phyloP scores from a whole-genome alignment of 2,329 filamentous ascomycete species.

The Colletotrichum horii region DNA sequence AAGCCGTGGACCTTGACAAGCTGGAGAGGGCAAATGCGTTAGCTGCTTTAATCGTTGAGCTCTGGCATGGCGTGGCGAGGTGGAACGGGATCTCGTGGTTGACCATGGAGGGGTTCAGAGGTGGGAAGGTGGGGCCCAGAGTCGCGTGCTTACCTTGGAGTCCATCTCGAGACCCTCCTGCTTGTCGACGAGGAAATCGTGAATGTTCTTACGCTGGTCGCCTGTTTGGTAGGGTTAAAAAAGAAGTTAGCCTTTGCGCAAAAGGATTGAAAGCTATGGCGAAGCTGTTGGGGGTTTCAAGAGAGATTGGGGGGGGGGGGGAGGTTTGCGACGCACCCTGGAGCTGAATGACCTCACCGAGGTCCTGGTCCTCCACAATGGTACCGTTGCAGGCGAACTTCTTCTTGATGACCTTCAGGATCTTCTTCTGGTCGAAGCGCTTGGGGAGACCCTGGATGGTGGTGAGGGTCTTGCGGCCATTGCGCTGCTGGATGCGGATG shows the following conservation, averaged over 20 bases:
- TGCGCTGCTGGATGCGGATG: constrained; percentile 26
- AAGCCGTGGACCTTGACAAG: constrained; percentile 63
- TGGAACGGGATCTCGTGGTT: background rate
- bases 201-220: constrained; percentile 91
- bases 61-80: background rate
- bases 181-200: constrained; percentile 89
- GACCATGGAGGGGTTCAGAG: background rate
- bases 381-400: constrained; percentile 52
- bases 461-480: constrained; percentile 98
- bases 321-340: constrained; percentile 8
- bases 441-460: constrained; percentile 98
- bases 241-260: background rate
- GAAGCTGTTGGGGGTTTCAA: background rate
- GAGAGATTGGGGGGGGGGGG: background rate
- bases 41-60: background rate
- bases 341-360: constrained; percentile 25
- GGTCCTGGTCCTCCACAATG: constrained; percentile 24
- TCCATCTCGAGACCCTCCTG: constrained; percentile 85
- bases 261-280: background rate
- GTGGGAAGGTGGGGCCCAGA: background rate
- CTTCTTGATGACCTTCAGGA: constrained; percentile 99
- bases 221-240: constrained; percentile 45
- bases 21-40: background rate
- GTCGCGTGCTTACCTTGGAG: constrained; percentile 58
- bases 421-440: constrained; percentile 99